Evolutionary conservation across 176 grass and related monocot species (phyloP), one percentile per base, ranked within the genome.

Genomic region (Pontederia crassipes): DNA sequence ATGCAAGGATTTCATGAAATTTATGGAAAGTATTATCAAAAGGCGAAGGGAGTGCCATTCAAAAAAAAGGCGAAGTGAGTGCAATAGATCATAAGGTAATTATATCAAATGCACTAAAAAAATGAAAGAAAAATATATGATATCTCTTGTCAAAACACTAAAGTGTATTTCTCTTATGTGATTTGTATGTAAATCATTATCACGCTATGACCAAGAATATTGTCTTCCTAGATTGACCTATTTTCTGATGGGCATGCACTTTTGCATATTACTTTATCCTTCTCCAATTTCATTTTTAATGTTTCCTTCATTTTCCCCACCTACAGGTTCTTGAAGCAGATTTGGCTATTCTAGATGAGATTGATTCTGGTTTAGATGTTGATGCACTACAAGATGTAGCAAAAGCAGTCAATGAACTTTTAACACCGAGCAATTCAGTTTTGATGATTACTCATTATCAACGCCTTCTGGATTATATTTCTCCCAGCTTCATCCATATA

Each of bases 371-470:
- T 17, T 83, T 92, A 71, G 93, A 98, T 88, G 93, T 98, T 67
- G 93, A 98, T 80, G 93, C 84, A 65, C 81, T 98, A 55, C 83
- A 86, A 83, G 87, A 98, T 54, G 84, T 98, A 65, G 83, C 84
- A 58, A 80, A 68, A 76, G 77, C 82, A 50, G 81, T 98, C 58
- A 98, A 88, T 79, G 87, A 79, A 49, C 76, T 98, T 16, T 67
- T 88, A 78, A 92, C 85, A 64, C 84, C 93, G 12, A 76, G 69
- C 53, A 92, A 86, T 58, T 85, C 87, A 45, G 67, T 92, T 67
- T 59, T 92, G 69, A 98, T 98, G 87, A 98, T 98, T 66, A 98
- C 93, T 1, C 93, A 89, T 75, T 98, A 98, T 74, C 84, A 88
- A 55, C 75, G 87, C 12, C 87, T 98, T 65, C 46, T 98, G 84